Base-by-base conservation (phyloP, 1,284 basidiomycete species). In the Rhodotorula sp. region DNA sequence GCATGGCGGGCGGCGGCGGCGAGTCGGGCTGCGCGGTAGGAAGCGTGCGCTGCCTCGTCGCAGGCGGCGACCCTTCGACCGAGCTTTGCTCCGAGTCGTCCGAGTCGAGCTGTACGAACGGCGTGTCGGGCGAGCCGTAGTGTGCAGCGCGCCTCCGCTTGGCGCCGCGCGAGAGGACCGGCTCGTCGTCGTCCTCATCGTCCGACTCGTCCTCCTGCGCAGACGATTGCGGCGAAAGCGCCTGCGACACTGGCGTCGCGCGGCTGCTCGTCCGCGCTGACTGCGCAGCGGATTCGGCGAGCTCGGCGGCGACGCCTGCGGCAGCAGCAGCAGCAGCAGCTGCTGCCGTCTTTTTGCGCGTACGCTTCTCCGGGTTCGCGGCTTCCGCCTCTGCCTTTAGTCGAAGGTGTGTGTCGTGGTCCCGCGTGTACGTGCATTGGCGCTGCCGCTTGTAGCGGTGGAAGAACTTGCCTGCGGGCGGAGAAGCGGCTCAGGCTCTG, bases 401-500 rank as follows among this genome's bases (percentile, higher is more conserved):
- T 41, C 62, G 50, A 21, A 36, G 19, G 56, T 80, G 78, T 27
- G 69, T 60, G 8, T 72, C 75, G 46, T 65, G 54, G 39, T 79
- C 77, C 0, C 89, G 83, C 72, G 88, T 91, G 79, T 92, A 93
- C 78, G 88, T 86, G 58, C 91, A 88, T 17, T 89, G 88, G 29
- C 89, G 69, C 63, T 85, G n/a, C 88, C 90, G 70, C 88, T 84
- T 74, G 83, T 91, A 90, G 67, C 91, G 84, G 82, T 92, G 91
- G 88, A 90, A 93, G 82, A 86, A 92, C 82, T 92, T 93, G 72
- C 91, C 91, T 92, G 54, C 39, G 34, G 27, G 7, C 9, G 32
- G 17, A 34, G 15, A 12, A 32, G 32, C 44, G 46, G 34, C 57
- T 56, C 39, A 64, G 56, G 8, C 19, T 7, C 27, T 17, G 19